Percentiles rank a stretch among this genome's conserved stretches.
These are phyloP conservation scores for Nigrospora sphaerica DNA, from an alignment of 2,329 filamentous ascomycete species.

Conservation along the genomic window DNA sequence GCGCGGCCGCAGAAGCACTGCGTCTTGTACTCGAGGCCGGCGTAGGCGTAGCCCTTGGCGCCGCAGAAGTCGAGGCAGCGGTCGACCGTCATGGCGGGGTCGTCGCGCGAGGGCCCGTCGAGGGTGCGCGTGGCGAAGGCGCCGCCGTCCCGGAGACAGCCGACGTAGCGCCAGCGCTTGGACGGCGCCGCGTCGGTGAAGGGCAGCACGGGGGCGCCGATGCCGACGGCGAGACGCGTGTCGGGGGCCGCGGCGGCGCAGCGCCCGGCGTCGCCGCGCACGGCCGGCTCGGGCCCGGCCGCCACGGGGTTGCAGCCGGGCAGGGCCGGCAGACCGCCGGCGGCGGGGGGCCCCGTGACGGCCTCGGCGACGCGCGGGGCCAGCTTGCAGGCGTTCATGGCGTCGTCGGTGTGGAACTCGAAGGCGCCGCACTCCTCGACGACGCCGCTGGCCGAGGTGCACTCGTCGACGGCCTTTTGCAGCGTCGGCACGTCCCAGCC, in stretches of 20 bases:
- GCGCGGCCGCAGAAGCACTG: constrained; percentile 21
- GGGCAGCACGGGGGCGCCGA: constrained; percentile 27
- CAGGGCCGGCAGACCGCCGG: constrained; percentile 34
- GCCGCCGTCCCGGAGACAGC: constrained; percentile 35
- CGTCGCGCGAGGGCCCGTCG: constrained; percentile 7
- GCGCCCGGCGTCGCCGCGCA: constrained; percentile 18
- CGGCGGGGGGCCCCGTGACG: constrained; percentile 8
- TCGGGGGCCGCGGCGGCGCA: constrained; percentile 12
- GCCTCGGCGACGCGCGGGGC: constrained; percentile 33
- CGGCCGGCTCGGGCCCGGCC: constrained; percentile 16
- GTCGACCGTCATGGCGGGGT: constrained; percentile 17
- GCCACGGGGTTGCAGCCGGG: constrained; percentile 48
- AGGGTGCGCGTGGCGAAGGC: constrained; percentile 16
- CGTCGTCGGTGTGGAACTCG: constrained; percentile 29
- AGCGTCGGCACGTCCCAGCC: constrained; percentile 48
- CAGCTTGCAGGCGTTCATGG: constrained; percentile 36
- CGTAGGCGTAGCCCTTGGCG: constrained; percentile 9
- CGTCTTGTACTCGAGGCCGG: constrained; percentile 15
- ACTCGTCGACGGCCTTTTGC: constrained; percentile 41
- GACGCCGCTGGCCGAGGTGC: constrained; percentile 33
- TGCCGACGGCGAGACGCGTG: constrained; percentile 13
- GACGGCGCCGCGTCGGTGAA: constrained; percentile 36
- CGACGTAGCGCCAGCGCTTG: constrained; percentile 41
- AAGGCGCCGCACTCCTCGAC: constrained; percentile 35
- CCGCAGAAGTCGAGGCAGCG: constrained; percentile 13